phyloP scores from a whole-genome alignment of 345 rosid species.

The Cochlearia excelsa region DNA sequence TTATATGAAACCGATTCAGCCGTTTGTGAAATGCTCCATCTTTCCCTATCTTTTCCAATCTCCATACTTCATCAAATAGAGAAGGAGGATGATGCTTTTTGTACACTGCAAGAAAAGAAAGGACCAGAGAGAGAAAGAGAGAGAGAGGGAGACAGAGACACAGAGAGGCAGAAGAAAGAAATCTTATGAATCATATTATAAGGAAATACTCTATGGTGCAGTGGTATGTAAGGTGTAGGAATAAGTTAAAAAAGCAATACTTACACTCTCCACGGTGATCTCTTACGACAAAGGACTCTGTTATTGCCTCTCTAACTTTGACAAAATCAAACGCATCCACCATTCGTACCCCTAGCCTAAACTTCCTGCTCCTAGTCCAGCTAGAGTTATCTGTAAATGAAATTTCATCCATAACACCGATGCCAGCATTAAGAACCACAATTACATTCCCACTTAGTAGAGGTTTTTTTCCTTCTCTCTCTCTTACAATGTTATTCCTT shows the following conservation, averaged over 20 bases:
- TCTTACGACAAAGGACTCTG: constrained; percentile 89
- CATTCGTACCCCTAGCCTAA: constrained; percentile 82
- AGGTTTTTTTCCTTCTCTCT: constrained; percentile 94
- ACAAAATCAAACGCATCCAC: constrained; percentile 62
- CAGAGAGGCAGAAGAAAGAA: constrained; percentile 4
- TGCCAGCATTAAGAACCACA: constrained; percentile 66
- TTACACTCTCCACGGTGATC: constrained; percentile 99
- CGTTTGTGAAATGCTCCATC: constrained; percentile 98
- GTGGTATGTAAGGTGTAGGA: neutral
- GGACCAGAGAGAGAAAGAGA: neutral
- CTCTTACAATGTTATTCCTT: constrained; percentile 81
- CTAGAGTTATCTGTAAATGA: constrained; percentile 98
- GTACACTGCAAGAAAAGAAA: constrained; percentile 61
- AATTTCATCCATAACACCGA: constrained; percentile 62
- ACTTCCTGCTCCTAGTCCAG: constrained; percentile 98
- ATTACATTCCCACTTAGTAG: constrained; percentile 77
- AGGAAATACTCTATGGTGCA: constrained; percentile 9
- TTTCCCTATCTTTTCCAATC: constrained; percentile 97
- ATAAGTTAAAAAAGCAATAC: constrained; percentile 33
- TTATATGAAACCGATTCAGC: constrained; percentile 61
- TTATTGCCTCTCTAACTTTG: constrained; percentile 68
- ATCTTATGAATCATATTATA: neutral
- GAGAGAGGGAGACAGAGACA: too few species aligned
- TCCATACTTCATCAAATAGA: constrained; percentile 86
- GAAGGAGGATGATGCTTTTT: constrained; percentile 95